Evolutionary conservation across 73 alveolate species (phyloP), one percentile per base, ranked within the genome.

Genomic region (Paramecium sonneborni): DNA sequence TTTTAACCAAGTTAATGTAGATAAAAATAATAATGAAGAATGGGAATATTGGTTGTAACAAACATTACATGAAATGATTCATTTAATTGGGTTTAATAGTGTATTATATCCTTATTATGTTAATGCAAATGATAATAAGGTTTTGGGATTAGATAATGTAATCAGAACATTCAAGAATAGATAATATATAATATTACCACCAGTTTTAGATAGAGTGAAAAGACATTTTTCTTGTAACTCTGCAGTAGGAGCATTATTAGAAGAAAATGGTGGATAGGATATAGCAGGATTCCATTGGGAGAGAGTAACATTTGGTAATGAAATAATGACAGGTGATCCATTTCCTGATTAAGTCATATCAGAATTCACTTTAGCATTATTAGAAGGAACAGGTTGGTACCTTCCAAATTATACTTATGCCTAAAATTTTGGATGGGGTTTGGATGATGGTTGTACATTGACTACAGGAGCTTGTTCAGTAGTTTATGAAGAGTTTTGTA

Each of bases 271-370:
- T 23, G 94, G 94, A 14, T 20, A 38, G 14, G 94, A 82, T 30
- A 88, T 82, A 21, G 91, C 91, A 37, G 94, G 94, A 26, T 76
- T 82, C 46, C 94, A 88, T 68, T 88, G 94, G 94, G 94, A 88
- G 57, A 88, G 94, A 44, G 76, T 69, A 15, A 82, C 87, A 23
- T 88, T 88, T 88, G 94, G 94, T 18, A 88, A 88, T 88, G 94
- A 88, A 26, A 37, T 88, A 5, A 88, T 88, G 94, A 88, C 94
- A 18, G 94, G 94, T 9, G 70, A 62, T 39, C 70, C 94, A 62
- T 69, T 88, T 44, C 87, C 85, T 28, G 94, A 88, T 41, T 28
- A 57, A 34, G 91, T 88, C 1, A 23, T 88, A 1, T 88, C 94
- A 18, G 87, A 43, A 57, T 69, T 88, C 30, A 88, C 94, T 18